phyloP scores from a whole-genome alignment of 768 basidiomycete genomes.

The Mycena indigotica region DNA sequence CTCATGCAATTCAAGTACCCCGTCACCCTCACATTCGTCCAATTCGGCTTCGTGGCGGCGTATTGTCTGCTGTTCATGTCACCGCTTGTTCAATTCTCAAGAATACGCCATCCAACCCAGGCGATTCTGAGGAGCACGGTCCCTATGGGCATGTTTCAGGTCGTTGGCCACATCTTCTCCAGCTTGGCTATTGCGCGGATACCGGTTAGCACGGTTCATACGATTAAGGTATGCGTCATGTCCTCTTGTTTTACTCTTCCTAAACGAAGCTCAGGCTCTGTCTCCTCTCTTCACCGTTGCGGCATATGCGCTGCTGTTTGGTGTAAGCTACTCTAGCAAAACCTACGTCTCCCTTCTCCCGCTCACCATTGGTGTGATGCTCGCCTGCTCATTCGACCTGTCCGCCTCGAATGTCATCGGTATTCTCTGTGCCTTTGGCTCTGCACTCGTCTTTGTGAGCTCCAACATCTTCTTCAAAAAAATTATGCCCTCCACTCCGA shows the following conservation, averaged over 20 bases:
- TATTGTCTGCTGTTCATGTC: conserved; percentile 88
- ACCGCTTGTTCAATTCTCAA: conserved; percentile 66
- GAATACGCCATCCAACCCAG: conserved; percentile 68
- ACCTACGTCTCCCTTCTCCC: conserved; percentile 96
- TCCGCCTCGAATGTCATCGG: conserved; percentile 85
- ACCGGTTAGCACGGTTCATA: conserved; percentile 96
- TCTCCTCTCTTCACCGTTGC: conserved; percentile 97
- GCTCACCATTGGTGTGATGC: conserved; percentile 94
- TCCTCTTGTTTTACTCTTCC: too few relatives aligned
- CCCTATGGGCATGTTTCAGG: conserved; percentile 97
- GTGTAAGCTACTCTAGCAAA: conserved; percentile 87
- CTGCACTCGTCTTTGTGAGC: conserved; percentile 93
- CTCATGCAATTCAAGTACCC: conserved; percentile 92
- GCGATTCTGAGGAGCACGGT: conserved; percentile 78
- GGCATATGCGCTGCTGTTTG: conserved; percentile 91
- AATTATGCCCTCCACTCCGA: conserved; percentile 76
- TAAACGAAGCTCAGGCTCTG: conserved; percentile 76
- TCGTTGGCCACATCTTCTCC: conserved; percentile 96
- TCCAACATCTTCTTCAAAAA: conserved; percentile 99
- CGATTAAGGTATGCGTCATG: conserved; percentile 95
- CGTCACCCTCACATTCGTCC: conserved; percentile 94
- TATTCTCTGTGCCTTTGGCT: conserved; percentile 94
- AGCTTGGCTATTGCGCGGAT: conserved; percentile 97
- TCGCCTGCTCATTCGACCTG: conserved; percentile 92
- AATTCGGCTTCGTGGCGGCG: conserved; percentile 90